A percentile compares a stretch with the other conserved stretches of the same genome.
phyloP scores from a whole-genome alignment of 306 rosid genomes.

The Prunus kanzakura region DNA sequence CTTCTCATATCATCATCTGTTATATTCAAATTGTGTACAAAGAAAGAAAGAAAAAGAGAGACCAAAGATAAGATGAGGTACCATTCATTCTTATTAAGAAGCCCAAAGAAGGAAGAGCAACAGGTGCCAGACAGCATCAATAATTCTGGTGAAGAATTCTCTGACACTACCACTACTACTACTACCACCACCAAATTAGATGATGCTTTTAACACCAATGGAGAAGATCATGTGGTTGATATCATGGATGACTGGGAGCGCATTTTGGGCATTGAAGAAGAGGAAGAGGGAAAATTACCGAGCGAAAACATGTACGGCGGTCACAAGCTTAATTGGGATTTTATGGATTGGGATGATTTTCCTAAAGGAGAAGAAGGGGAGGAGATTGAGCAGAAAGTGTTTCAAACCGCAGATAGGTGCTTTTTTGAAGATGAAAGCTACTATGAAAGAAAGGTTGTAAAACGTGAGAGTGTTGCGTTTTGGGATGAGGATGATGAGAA shows the following conservation, averaged over 20 bases:
- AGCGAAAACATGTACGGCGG: not conserved
- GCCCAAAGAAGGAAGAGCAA: conserved; percentile 71
- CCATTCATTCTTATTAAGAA: conserved; percentile 32
- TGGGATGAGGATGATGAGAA: conserved; percentile 46
- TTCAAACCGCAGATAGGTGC: conserved; percentile 13
- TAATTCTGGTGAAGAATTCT: conserved; percentile 13
- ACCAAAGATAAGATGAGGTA: conserved; percentile 27
- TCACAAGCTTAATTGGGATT: conserved; percentile 50
- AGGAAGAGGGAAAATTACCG: conserved; percentile 12
- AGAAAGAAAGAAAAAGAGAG: not conserved
- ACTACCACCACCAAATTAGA: not conserved
- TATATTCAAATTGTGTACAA: not conserved
- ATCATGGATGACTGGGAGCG: conserved; percentile 46
- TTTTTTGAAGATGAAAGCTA: conserved; percentile 34
- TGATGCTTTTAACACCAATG: conserved; percentile 10
- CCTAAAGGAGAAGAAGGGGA: conserved; percentile 26
- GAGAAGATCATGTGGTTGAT: conserved; percentile 29
- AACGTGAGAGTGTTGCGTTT: conserved; percentile 48
- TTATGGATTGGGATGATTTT: conserved; percentile 60
- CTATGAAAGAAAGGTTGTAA: conserved; percentile 14
- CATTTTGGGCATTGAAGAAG: conserved; percentile 37
- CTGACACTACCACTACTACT: conserved; percentile 8
- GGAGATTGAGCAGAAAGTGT: conserved; percentile 16
- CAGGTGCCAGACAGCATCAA: conserved; percentile 41
- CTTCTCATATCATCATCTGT: not conserved